These are phyloP conservation scores for Fusarium sp. DNA, from an alignment of 2,329 filamentous ascomycete genomes.

Conservation along the genomic window DNA sequence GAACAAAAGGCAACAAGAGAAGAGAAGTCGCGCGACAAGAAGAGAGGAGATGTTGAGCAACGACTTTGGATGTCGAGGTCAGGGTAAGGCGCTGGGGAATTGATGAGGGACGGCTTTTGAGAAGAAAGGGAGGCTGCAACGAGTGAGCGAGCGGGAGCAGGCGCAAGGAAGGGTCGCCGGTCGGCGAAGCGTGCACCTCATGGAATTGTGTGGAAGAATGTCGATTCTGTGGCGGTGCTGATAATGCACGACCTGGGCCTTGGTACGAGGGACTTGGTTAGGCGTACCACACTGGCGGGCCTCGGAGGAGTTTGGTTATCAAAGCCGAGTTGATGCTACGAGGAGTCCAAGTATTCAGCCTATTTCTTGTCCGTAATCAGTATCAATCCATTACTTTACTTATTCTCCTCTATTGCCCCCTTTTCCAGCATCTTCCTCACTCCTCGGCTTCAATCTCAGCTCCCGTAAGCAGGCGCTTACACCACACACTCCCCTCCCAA, in stretches of 20 bases:
- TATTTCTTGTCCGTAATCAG: neutral
- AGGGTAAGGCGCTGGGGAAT: conserved; percentile 30
- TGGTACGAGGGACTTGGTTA: conserved; percentile 18
- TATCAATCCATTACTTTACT: neutral
- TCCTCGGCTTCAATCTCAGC: neutral
- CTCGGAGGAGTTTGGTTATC: conserved; percentile 10
- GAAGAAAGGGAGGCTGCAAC: conserved; percentile 48
- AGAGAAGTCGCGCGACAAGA: neutral
- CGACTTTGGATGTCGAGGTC: conserved; percentile 35
- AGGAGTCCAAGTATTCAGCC: neutral
- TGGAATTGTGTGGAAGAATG: conserved; percentile 57
- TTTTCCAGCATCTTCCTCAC: conserved; percentile 29
- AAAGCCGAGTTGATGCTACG: neutral
- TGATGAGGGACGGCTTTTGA: conserved; percentile 44
- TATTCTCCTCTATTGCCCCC: neutral
- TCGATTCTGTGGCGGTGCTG: conserved; percentile 56
- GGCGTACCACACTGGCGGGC: conserved; percentile 20
- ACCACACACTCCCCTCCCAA: neutral
- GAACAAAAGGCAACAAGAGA: conserved; percentile 10
- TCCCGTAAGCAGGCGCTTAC: conserved; percentile 29
- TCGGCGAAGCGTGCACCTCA: conserved; percentile 52
- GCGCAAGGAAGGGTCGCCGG: conserved; percentile 41
- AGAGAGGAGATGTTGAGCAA: conserved; percentile 34
- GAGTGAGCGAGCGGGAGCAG: neutral
- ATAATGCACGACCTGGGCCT: conserved; percentile 45